Evolutionary conservation across 768 basidiomycete species (phyloP).

Genomic region (Xerocomellus chrysenteron): DNA sequence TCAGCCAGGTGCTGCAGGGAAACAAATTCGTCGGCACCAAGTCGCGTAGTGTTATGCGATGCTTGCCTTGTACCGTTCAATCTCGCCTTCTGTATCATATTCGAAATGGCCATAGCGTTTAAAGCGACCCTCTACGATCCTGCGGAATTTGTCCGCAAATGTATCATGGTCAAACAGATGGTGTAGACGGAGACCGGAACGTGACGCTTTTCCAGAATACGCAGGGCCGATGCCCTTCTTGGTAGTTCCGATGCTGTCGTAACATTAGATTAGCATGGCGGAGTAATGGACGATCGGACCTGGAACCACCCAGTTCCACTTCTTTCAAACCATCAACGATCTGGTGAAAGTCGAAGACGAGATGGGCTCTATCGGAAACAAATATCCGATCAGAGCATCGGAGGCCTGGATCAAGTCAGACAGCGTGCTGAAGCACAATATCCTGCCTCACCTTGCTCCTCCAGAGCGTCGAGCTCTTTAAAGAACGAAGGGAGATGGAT

Average conservation of each 20-base stretch:
- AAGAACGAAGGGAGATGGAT: constrained; percentile 96
- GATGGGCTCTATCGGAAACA: constrained; percentile 93
- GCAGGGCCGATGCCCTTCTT: constrained; percentile 98
- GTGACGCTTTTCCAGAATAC: constrained; percentile 95
- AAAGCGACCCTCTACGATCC: constrained; percentile 93
- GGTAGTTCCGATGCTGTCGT: constrained; percentile 87
- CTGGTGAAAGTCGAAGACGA: constrained; percentile 99
- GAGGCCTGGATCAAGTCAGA: constrained; percentile 56
- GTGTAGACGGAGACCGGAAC: constrained; percentile 93
- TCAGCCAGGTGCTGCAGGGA: constrained; percentile 69
- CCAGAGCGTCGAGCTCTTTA: constrained; percentile 81
- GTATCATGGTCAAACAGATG: constrained; percentile 86
- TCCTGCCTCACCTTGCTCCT: constrained; percentile 66
- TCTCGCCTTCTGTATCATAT: constrained; percentile 98
- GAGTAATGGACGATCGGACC: constrained; percentile 38
- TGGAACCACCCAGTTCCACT: constrained; percentile 90
- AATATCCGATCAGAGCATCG: constrained; percentile 82
- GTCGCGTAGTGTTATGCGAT: neutral
- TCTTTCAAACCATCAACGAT: constrained; percentile 99
- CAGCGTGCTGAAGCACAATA: neutral
- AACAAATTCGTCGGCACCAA: neutral
- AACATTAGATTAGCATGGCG: neutral
- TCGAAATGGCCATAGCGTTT: constrained; percentile 98
- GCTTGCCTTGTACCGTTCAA: constrained; percentile 84
- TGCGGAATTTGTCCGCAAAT: constrained; percentile 92